Percentiles rank a stretch among this genome's conserved stretches.
Conservation (phyloP, 345 rosid species). For the Noccaea caerulescens region DNA sequence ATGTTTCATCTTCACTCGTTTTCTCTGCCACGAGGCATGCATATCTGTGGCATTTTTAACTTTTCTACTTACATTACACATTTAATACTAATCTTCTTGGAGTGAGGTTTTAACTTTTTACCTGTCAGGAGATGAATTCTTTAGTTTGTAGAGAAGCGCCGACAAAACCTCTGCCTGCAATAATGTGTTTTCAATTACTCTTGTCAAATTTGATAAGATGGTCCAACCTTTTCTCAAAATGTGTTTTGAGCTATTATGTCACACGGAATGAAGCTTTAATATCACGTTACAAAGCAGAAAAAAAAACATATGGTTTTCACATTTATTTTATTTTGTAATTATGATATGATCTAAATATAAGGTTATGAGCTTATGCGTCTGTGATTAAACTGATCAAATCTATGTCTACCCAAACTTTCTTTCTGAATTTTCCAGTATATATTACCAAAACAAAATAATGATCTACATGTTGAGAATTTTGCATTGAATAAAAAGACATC, state of each 20-base stretch:
- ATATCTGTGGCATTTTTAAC: constrained; percentile 48
- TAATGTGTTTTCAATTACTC: neutral
- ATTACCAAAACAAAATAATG: too few species aligned
- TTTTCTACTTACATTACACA: too few species aligned
- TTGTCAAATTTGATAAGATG: neutral
- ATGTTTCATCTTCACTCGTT: constrained; percentile 36
- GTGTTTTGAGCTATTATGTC: neutral
- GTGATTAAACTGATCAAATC: too few species aligned
- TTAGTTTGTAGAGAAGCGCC: constrained; percentile 75
- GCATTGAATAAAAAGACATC: too few species aligned
- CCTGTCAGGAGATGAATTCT: constrained; percentile 80
- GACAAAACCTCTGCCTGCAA: constrained; percentile 86
- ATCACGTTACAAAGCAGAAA: too few species aligned
- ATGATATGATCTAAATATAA: too few species aligned
- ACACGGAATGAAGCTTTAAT: neutral
- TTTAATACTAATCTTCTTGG: neutral
- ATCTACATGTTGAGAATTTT: too few species aligned
- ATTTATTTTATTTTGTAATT: too few species aligned
- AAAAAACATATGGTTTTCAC: too few species aligned
- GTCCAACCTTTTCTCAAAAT: neutral
- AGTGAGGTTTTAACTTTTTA: constrained; percentile 12
- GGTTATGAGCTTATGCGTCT: too few species aligned
- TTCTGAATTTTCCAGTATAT: too few species aligned
- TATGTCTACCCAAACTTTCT: too few species aligned
- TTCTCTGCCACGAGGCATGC: constrained; percentile 85